Conservation (phyloP, 257 asterid genomes). For the Fraxinus americana region DNA sequence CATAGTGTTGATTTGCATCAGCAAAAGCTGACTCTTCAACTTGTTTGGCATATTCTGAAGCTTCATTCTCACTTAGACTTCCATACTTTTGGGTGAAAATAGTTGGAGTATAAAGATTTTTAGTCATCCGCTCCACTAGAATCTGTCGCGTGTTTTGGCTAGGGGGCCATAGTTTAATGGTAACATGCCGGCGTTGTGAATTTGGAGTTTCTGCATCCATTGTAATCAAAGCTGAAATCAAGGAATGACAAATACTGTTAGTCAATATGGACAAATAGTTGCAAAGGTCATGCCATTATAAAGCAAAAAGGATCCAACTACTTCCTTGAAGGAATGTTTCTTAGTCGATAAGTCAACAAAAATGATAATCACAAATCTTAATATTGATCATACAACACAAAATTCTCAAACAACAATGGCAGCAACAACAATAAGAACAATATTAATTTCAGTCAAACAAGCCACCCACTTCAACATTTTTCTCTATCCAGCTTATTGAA, state of each 20-base stretch:
- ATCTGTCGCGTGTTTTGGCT: conserved; percentile 73
- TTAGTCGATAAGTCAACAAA: not conserved
- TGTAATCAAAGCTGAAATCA: conserved; percentile 27
- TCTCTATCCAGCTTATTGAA: not conserved
- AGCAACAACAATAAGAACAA: not conserved
- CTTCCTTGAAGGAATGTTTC: not conserved
- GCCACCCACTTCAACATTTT: not conserved
- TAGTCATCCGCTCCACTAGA: conserved; percentile 78
- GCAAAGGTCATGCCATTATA: not conserved
- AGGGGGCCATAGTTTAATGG: conserved; percentile 97
- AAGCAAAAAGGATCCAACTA: conserved; percentile 4
- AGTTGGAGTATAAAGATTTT: conserved; percentile 86
- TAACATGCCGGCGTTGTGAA: conserved; percentile 60
- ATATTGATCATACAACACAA: not conserved
- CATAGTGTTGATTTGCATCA: conserved; percentile 62
- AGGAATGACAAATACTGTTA: conserved; percentile 1
- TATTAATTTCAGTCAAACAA: not conserved
- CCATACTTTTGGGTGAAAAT: conserved; percentile 90
- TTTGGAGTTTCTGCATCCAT: conserved; percentile 66
- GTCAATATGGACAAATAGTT: conserved; percentile 11
- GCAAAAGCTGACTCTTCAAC: conserved; percentile 78
- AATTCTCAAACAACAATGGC: not conserved
- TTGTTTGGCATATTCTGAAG: conserved; percentile 57
- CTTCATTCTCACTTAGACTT: conserved; percentile 57
- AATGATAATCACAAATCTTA: conserved; percentile 11